phyloP scores from a whole-genome alignment of 2,329 filamentous ascomycete genomes.

The Cercospora nicotianae region DNA sequence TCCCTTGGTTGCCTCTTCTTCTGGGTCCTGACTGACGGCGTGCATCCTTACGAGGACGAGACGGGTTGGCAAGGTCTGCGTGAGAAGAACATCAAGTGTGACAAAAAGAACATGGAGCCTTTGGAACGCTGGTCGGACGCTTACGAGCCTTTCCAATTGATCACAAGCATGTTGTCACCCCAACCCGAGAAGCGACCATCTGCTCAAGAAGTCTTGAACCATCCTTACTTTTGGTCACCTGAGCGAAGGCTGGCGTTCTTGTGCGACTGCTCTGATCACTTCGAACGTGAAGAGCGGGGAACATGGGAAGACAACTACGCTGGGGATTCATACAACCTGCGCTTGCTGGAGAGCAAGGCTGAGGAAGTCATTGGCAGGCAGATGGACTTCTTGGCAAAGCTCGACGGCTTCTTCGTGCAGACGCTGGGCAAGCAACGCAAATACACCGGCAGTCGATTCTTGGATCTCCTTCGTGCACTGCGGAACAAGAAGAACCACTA shows the following conservation, averaged over 20 bases:
- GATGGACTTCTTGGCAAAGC: constrained; percentile 71
- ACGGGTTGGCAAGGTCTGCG: constrained; percentile 81
- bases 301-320: constrained; percentile 35
- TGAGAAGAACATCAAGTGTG: constrained; percentile 95
- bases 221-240: constrained; percentile 94
- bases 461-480: constrained; percentile 84
- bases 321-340: constrained; percentile 59
- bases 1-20: constrained; percentile 97
- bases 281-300: constrained; percentile 86
- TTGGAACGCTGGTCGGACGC: constrained; percentile 67
- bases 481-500: constrained; percentile 98
- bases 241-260: constrained; percentile 89
- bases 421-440: constrained; percentile 92
- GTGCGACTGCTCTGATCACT: constrained; percentile 95
- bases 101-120: constrained; percentile 64
- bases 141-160: constrained; percentile 83
- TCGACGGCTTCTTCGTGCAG: constrained; percentile 82
- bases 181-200: constrained; percentile 68
- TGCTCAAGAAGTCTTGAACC: constrained; percentile 77
- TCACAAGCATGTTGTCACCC: constrained; percentile 73
- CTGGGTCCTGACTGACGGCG: constrained; percentile 92
- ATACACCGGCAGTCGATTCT: constrained; percentile 78
- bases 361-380: constrained; percentile 50
- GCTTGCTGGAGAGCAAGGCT: constrained; percentile 56
- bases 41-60: constrained; percentile 90